Conservation (phyloP, 768 basidiomycete species). For the Leccinellum rugosiceps region DNA sequence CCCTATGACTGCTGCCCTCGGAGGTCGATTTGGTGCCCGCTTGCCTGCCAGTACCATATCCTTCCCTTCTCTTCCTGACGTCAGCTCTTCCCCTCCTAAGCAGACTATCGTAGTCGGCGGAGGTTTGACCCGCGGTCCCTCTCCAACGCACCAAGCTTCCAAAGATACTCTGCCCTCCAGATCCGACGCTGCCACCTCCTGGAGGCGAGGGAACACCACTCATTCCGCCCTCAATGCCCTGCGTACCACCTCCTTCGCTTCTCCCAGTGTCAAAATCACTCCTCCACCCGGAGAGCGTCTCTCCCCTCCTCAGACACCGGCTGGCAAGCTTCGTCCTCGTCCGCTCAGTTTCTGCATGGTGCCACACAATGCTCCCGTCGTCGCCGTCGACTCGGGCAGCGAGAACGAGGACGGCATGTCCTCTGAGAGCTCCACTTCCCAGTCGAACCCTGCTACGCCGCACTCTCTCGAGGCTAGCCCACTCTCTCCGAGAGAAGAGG, state of each 20-base stretch:
- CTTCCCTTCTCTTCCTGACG: slow-evolving; percentile 41
- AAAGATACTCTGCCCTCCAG: slow-evolving; percentile 56
- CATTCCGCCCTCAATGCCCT: slow-evolving; percentile 70
- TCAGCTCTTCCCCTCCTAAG: slow-evolving; percentile 40
- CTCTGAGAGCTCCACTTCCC: slow-evolving; percentile 55
- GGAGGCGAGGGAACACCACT: slow-evolving; percentile 71
- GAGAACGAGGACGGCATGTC: slow-evolving; percentile 56
- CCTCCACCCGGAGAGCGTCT: slow-evolving; percentile 63
- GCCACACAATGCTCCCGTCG: slow-evolving; percentile 43
- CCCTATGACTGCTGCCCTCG: slow-evolving; percentile 79
- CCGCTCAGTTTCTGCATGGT: slow-evolving; percentile 62
- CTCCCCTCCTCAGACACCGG: slow-evolving; percentile 41
- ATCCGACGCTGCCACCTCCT: slow-evolving; percentile 75
- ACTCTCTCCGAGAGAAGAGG: slow-evolving; percentile 85
- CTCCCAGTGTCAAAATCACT: slow-evolving; percentile 68
- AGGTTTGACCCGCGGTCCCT: slow-evolving; percentile 63
- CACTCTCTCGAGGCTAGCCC: slow-evolving; percentile 51
- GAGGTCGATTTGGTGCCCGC: slow-evolving; percentile 74
- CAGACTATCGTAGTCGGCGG: slow-evolving; percentile 70
- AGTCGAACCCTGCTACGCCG: slow-evolving; percentile 76
- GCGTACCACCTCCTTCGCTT: slow-evolving; percentile 49
- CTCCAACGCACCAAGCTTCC: slow-evolving; percentile 38
- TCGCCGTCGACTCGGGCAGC: slow-evolving; percentile 55
- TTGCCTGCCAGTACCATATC: slow-evolving; percentile 36
- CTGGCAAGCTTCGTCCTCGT: slow-evolving; percentile 52